Base-by-base conservation (phyloP, 2,329 filamentous ascomycete genomes). In the Zasmidium cellare region DNA sequence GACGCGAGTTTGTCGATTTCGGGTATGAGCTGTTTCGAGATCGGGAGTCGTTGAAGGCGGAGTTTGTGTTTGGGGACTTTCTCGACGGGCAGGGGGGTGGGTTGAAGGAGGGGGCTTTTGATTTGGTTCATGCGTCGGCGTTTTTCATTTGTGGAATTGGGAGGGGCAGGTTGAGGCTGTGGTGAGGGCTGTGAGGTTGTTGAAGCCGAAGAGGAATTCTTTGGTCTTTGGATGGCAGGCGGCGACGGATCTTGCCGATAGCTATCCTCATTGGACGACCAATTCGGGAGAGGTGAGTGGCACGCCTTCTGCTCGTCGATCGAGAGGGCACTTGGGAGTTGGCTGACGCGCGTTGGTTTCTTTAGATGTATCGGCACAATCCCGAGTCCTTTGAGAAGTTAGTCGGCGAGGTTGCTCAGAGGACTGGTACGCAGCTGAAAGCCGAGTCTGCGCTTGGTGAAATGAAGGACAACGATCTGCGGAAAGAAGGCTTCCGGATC, bases 101-200 rank as follows among this genome's bases (percentile, higher is more conserved):
- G 1, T 14, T 9, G 22, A 19, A 9, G 12, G 24, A 31, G 12
- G 28, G 60, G 59, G 58, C 78, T 28, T 59, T 56, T 47, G 74
- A 79, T 55, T 71, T 80, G 12, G 59, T 80, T 7, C 69, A 76
- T 35, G 69, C 77, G 1, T 71, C 71, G 0, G 74, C 74, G 0
- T 76, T 80, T 73, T 80, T 44, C 78, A 80, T 52, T 67, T 79
- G 6, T 80, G 78, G 59, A 67, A 71, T 31, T 76, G 67, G 64
- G 72, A 76, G 1, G 67, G 67, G 9, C 77, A 80, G 57, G 58
- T 76, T 9, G 64, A 69, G 49, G 70, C 72, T n/a, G 70, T 70
- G 12, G 71, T 72, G 54, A 63, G 65, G 5, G 62, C 74, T 0
- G 63, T 73, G 14, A 53, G 64, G 23, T 56, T 78, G 16, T 47